Base-by-base conservation (phyloP, 2,329 filamentous ascomycete species). In the Lizonia empirigonia region DNA sequence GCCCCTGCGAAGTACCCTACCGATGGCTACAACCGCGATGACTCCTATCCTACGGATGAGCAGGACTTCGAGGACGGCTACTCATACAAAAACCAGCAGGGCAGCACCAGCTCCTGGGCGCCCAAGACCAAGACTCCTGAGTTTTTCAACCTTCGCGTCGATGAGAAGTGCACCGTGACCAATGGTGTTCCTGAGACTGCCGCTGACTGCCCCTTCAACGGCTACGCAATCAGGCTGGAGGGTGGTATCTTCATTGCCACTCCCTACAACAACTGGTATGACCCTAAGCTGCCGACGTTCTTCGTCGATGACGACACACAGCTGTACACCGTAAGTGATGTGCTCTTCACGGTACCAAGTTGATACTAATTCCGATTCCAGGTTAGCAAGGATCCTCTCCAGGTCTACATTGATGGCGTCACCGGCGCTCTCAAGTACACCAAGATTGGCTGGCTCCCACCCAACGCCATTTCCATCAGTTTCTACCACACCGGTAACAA, bases 401-500 rank as follows among this genome's bases (percentile, higher is more conserved):
- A 69, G 51, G 44, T 68, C 19, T 69, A 60, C 47, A 41, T 70
- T 33, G 56, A 66, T 36, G 29, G 49, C 2, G 46, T 59, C 10
- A 64, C 55, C 13, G 64, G 61, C 20, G 55, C 60, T 19, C 45
- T 69, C 16, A 58, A 55, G 41, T 68, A 67, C 58, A 60, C 58
- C 38, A 61, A 57, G 36, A 56, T 67, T 10, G 59, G 62, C 32
- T 62, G 61, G 59, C 53, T 66, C 7, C 62, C 63, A 26, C 53
- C 62, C 10, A 60, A 64, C 39, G 53, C 59, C 12, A 65, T 69
- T 27, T 42, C 61, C 7, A 55, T 55, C 36, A 56, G 56, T 40
- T 67, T 64, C 50, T 67, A 57, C 53, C 59, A 67, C 45, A 63
- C 58, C 7, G 62, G 65, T 23, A 62, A 62, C 57, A 69, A 68